phyloP scores from a whole-genome alignment of 441 rosid species.

The Raphanus hybrid region DNA sequence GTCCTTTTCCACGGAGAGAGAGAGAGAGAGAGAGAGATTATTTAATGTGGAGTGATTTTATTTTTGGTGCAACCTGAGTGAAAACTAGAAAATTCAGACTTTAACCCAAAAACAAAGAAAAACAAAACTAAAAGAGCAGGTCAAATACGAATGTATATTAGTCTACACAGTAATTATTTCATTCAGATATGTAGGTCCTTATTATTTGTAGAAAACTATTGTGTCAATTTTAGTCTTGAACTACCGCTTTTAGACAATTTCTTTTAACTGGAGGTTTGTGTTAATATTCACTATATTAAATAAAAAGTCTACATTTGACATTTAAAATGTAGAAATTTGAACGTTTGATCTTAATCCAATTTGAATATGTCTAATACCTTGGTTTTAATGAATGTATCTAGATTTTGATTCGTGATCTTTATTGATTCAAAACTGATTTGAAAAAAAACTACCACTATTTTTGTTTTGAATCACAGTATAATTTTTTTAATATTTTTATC shows the following conservation, averaged over 20 bases:
- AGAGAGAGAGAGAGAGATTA: constrained; percentile 11
- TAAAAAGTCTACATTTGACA: neutral
- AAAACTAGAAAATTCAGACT: constrained; percentile 22
- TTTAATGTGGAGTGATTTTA: constrained; percentile 21
- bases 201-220: constrained; percentile 14
- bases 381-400: neutral
- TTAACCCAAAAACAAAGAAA: neutral
- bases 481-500: no score
- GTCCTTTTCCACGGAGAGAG: neutral
- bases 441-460: no score
- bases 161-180: constrained; percentile 42
- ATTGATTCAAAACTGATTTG: no score
- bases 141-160: constrained; percentile 39
- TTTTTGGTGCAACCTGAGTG: constrained; percentile 15
- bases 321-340: neutral
- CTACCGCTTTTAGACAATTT: neutral
- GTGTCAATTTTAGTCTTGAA: neutral
- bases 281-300: neutral
- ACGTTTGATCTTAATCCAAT: neutral
- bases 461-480: no score
- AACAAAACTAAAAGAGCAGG: constrained; percentile 23
- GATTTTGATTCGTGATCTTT: no score
- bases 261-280: constrained; percentile 9
- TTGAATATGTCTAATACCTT: neutral
- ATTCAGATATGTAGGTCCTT: constrained; percentile 39